These are phyloP conservation scores for Alternaria consortialis DNA, from an alignment of 2,329 filamentous ascomycete genomes.

Conservation along the genomic window DNA sequence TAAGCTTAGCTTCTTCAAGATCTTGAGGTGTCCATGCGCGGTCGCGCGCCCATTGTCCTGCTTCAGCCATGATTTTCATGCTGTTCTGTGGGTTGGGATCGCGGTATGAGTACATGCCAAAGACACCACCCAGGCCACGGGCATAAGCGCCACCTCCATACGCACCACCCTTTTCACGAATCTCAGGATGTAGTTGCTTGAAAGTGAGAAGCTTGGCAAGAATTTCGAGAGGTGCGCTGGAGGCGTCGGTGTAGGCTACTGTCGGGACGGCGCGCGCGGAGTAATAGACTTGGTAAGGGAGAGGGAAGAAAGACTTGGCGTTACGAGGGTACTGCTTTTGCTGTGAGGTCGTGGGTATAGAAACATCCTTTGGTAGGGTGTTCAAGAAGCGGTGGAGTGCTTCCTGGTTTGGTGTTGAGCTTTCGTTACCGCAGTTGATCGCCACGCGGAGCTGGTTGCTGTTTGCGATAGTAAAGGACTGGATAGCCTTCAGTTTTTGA, in stretches of 20 bases:
- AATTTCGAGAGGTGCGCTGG: constrained; percentile 83
- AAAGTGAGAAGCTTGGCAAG: constrained; percentile 92
- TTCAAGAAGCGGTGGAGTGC: constrained; percentile 76
- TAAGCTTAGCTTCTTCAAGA: constrained; percentile 94
- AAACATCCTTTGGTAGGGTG: constrained; percentile 59
- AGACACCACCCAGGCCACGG: constrained; percentile 80
- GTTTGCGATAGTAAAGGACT: constrained; percentile 76
- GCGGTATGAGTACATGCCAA: constrained; percentile 95
- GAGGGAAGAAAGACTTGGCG: constrained; percentile 83
- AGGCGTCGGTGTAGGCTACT: constrained; percentile 78
- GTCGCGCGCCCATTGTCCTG: constrained; percentile 83
- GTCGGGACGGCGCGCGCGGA: constrained; percentile 84
- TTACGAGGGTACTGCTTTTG: constrained; percentile 53
- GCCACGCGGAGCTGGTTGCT: constrained; percentile 76
- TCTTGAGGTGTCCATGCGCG: constrained; percentile 84
- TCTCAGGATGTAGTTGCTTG: constrained; percentile 96
- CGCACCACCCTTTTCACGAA: constrained; percentile 95
- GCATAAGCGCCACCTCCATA: constrained; percentile 93
- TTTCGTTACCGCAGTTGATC: constrained; percentile 84
- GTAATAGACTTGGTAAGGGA: constrained; percentile 98
- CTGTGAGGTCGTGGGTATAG: constrained; percentile 40
- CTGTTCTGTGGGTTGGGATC: constrained; percentile 95
- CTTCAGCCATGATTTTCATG: constrained; percentile 81
- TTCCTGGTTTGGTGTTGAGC: constrained; percentile 72
- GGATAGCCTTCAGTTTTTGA: constrained; percentile 83